Percentiles rank a stretch among this genome's conserved stretches.
These are phyloP conservation scores for Vitis rotundifolia DNA, from an alignment of 164 flowering plant species.

Conservation along the genomic window DNA sequence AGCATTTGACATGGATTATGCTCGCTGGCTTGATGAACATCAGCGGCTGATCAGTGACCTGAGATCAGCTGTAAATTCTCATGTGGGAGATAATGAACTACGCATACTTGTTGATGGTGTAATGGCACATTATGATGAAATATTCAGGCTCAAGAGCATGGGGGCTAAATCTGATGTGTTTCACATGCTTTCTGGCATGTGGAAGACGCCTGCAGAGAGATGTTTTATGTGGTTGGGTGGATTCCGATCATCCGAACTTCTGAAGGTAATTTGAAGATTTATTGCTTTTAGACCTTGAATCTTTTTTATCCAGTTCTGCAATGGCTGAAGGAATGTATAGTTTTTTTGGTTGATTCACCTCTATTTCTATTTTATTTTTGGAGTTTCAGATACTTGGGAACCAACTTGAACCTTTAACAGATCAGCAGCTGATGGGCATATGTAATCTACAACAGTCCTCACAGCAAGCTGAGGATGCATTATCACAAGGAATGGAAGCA, in stretches of 20 bases:
- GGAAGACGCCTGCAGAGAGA: slow-evolving; percentile 90
- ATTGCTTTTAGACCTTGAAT: not conserved
- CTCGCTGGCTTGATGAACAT: slow-evolving; percentile 90
- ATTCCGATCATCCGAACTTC: slow-evolving; percentile 84
- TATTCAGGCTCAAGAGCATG: slow-evolving; percentile 62
- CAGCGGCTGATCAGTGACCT: slow-evolving; percentile 70
- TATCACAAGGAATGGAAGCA: slow-evolving; percentile 96
- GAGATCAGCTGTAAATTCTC: slow-evolving; percentile 67
- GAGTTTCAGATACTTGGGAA: slow-evolving; percentile 60
- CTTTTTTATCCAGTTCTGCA: not conserved
- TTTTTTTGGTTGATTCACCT: not conserved
- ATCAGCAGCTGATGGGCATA: slow-evolving; percentile 79
- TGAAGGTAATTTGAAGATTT: slow-evolving; percentile 53
- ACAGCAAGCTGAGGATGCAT: slow-evolving; percentile 91
- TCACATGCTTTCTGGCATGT: slow-evolving; percentile 94
- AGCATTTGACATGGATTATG: slow-evolving; percentile 79
- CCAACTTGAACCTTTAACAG: slow-evolving; percentile 85
- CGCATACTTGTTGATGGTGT: slow-evolving; percentile 66
- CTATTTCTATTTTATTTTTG: not conserved
- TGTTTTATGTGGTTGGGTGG: slow-evolving; percentile 98
- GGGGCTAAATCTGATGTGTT: slow-evolving; percentile 80
- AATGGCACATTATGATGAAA: slow-evolving; percentile 76
- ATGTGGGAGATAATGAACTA: slow-evolving; percentile 63
- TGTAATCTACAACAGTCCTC: slow-evolving; percentile 88
- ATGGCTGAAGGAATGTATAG: not conserved